A percentile compares a stretch with the other conserved stretches of the same genome.
Evolutionary conservation across 768 basidiomycete species (phyloP).

Genomic region (Grammothele lineata): DNA sequence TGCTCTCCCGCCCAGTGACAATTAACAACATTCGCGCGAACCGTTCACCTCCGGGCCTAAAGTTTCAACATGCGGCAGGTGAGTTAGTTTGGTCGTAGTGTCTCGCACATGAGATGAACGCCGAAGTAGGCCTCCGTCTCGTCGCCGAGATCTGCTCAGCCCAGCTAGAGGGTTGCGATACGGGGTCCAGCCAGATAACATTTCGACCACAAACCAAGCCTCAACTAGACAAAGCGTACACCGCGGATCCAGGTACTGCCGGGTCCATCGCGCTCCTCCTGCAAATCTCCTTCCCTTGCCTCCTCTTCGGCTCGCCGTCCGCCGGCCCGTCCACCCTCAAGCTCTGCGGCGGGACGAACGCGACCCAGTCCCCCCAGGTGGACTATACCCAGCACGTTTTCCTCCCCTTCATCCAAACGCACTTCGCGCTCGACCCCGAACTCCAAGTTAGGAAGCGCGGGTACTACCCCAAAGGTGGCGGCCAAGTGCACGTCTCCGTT

Average conservation of each 20-base stretch:
- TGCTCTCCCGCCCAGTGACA: slow-evolving; percentile 55
- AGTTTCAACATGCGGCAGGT: slow-evolving; percentile 72
- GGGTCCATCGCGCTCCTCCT: slow-evolving; percentile 69
- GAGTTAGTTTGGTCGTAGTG: slow-evolving; percentile 1
- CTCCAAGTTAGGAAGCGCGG: slow-evolving; percentile 55
- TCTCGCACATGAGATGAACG: not conserved
- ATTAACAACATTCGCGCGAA: slow-evolving; percentile 58
- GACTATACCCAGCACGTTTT: slow-evolving; percentile 64
- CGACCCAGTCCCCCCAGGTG: slow-evolving; percentile 65
- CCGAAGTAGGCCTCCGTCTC: slow-evolving; percentile 53
- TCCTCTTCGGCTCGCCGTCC: slow-evolving; percentile 49
- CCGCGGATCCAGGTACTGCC: slow-evolving; percentile 52
- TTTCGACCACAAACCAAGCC: slow-evolving; percentile 49
- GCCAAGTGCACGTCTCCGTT: slow-evolving; percentile 44
- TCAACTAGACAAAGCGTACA: slow-evolving; percentile 36
- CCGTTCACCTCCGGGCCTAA: slow-evolving; percentile 60
- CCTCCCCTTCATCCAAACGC: slow-evolving; percentile 60
- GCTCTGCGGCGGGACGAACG: slow-evolving; percentile 72
- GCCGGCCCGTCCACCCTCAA: slow-evolving; percentile 38
- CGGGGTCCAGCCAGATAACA: slow-evolving; percentile 48
- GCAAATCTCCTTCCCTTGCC: slow-evolving; percentile 66
- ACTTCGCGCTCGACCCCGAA: slow-evolving; percentile 43
- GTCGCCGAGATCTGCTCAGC: slow-evolving; percentile 59
- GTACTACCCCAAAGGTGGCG: slow-evolving; percentile 73
- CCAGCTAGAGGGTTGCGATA: slow-evolving; percentile 46